Conservation (phyloP, 2,329 filamentous ascomycete genomes). For the Madurella mycetomatis region DNA sequence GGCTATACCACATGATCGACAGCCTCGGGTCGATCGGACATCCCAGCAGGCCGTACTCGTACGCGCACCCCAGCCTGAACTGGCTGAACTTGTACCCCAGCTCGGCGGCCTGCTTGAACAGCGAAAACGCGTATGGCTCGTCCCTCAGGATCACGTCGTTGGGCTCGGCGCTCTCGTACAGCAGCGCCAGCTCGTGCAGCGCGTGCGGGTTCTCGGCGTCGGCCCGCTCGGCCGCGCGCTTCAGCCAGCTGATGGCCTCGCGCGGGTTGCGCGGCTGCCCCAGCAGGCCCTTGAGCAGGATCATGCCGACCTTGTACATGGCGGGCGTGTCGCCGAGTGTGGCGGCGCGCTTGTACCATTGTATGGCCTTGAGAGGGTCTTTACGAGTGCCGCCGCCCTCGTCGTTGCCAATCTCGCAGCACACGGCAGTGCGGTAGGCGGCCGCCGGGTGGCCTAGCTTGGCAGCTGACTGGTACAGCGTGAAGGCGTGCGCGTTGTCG, state of each 20-base stretch:
- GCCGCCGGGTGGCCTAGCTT: conserved; percentile 82
- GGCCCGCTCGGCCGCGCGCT: conserved; percentile 83
- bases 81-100: conserved; percentile 95
- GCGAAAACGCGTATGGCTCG: conserved; percentile 70
- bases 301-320: conserved; percentile 99
- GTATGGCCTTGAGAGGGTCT: conserved; percentile 89
- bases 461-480: conserved; percentile 86
- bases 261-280: conserved; percentile 77
- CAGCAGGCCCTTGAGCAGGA: conserved; percentile 87
- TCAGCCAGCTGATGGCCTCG: conserved; percentile 88
- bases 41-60: conserved; percentile 82
- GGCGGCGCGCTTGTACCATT: conserved; percentile 96
- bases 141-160: conserved; percentile 76
- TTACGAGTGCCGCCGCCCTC: conserved; percentile 89
- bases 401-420: conserved; percentile 92
- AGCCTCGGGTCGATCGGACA: conserved; percentile 76
- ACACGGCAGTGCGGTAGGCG: conserved; percentile 92
- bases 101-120: conserved; percentile 82
- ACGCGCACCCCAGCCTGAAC: conserved; percentile 80
- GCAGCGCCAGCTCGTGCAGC: conserved; percentile 75
- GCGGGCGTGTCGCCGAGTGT: conserved; percentile 85
- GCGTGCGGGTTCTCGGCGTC: conserved; percentile 91
- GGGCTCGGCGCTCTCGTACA: conserved; percentile 59
- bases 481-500: conserved; percentile 90
- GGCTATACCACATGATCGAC: conserved; percentile 91